These are phyloP conservation scores for Aureobasidium sp. DNA, from an alignment of 2,329 filamentous ascomycete species.

Conservation along the genomic window DNA sequence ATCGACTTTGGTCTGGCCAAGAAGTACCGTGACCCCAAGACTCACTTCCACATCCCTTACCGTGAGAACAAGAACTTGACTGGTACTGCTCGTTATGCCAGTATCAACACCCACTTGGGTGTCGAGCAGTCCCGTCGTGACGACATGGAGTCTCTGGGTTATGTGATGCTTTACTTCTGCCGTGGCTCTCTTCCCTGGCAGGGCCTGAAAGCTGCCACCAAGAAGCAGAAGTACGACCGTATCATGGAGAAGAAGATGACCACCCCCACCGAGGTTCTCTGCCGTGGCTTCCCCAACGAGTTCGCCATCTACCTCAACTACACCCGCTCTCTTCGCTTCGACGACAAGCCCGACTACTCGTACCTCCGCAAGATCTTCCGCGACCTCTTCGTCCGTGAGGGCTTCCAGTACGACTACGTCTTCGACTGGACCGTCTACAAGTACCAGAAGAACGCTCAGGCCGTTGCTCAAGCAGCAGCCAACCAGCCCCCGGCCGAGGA, in stretches of 20 bases:
- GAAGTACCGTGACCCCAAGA: conserved; percentile 99
- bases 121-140: conserved; percentile 98
- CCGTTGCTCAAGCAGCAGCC: conserved; percentile 74
- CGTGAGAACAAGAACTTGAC: conserved; percentile 99
- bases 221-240: conserved; percentile 99
- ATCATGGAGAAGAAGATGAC: conserved; percentile 99
- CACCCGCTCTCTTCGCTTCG: conserved; percentile 94
- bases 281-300: conserved; percentile 98
- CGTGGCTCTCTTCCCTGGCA: conserved; percentile 98
- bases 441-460: conserved; percentile 98
- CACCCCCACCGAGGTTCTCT: conserved; percentile 94
- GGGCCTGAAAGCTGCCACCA: conserved; percentile 94
- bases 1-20: conserved; percentile 99
- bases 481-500: conserved; percentile 57
- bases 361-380: conserved; percentile 99
- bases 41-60: conserved; percentile 98
- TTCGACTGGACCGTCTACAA: conserved; percentile 99
- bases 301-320: conserved; percentile 99
- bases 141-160: conserved; percentile 97
- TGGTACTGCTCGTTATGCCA: conserved; percentile 94
- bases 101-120: conserved; percentile 96
- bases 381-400: conserved; percentile 95
- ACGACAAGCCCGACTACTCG: conserved; percentile 99
- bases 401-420: conserved; percentile 99
- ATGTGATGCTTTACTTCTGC: conserved; percentile 99